Evolutionary conservation across 1,284 basidiomycete species (phyloP).

Genomic region (Schizopora paradoxa): DNA sequence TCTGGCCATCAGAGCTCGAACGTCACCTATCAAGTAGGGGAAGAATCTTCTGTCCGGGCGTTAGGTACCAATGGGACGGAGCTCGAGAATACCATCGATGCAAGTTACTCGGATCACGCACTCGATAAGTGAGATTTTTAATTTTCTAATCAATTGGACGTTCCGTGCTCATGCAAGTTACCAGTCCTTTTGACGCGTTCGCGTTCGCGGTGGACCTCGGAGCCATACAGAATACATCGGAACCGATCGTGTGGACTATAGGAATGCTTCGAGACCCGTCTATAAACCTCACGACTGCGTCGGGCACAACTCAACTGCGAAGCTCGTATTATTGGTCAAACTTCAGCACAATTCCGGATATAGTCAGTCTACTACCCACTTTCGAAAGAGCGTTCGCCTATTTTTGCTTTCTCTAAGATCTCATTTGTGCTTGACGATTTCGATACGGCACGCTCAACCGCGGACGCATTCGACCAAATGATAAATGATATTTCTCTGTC

Average conservation of each 20-base stretch:
- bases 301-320: constrained; percentile 22
- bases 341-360: constrained; percentile 8
- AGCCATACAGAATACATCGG: constrained; percentile 19
- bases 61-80: constrained; percentile 27
- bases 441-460: constrained; percentile 25
- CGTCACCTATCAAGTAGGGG: constrained; percentile 32
- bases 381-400: background rate
- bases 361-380: constrained; percentile 16
- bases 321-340: constrained; percentile 30
- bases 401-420: constrained; percentile 31
- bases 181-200: constrained; percentile 17
- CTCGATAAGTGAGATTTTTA: constrained; percentile 28
- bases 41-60: constrained; percentile 27
- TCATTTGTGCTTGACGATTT: constrained; percentile 35
- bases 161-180: constrained; percentile 19
- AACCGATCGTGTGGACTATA: constrained; percentile 35
- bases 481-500: constrained; percentile 27
- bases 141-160: too few species aligned
- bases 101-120: constrained; percentile 27
- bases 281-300: constrained; percentile 28
- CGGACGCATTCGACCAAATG: constrained; percentile 32
- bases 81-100: constrained; percentile 30
- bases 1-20: too few species aligned
- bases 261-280: constrained; percentile 39
- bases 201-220: constrained; percentile 30